Evolutionary conservation across 2,329 filamentous ascomycete genomes (phyloP), one percentile per base, ranked within the genome.

Genomic region (Cordyceps cicadae): DNA sequence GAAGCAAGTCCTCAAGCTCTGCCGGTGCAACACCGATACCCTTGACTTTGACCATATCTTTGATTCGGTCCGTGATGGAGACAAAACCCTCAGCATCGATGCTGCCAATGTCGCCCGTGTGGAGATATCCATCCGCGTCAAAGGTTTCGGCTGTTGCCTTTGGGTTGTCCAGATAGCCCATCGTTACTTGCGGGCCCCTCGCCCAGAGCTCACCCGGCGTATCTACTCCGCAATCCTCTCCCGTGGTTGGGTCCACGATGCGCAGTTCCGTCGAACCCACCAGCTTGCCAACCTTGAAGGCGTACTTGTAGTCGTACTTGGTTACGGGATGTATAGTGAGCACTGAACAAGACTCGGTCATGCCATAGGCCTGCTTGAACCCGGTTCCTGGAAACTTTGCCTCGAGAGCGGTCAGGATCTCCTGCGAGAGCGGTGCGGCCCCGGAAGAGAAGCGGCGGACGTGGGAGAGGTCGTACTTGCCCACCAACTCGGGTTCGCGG

Each of bases 11-110:
- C 66, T 88, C 85, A 0, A 88, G 74, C 67, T 87, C 85, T 0
- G 84, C 84, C 0, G 85, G 85, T 7, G 84, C 81, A 8, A 86
- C 81, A 5, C 78, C 80, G 41, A 85, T 80, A 0, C 85, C 85
- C 63, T 87, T 86, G 11, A 87, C 84, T 68, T 87, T 87, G 70
- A 87, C 85, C 76, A 87, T 81, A 70, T 87, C 85, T 72, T 88
- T 88, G 68, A 87, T 82, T 0, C 84, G 77, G 66, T 87, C 84
- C 1, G 77, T 76, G 60, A 86, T 84, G 32, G 79, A 77, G 11
- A 87, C 73, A 64, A 84, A 75, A 0, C 81, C 83, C 62, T 85
- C 77, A 0, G 70, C 67, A 57, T 85, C 81, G 15, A 87, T 78
- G 7, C 72, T 69, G 2, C 83, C 85, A 48, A 81, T 76, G 59